Base-by-base conservation (phyloP, 2,329 filamentous ascomycete genomes). In the Verticillium klebahnii region DNA sequence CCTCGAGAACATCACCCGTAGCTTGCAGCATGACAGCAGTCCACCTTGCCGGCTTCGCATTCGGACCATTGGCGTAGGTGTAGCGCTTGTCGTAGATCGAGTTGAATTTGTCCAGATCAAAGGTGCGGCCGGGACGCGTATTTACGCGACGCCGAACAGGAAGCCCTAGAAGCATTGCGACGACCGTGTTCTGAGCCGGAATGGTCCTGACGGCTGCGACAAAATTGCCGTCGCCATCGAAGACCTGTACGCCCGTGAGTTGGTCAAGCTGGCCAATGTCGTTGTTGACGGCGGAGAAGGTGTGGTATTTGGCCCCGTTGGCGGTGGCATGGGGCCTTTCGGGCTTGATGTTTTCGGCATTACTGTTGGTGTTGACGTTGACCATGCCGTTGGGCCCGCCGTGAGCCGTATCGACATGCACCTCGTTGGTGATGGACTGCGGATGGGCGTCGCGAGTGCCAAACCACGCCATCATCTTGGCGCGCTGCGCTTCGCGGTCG, bases 1-100 rank as follows among this genome's bases (percentile, higher is more conserved):
- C 78, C 23, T 60, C 54, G 25, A 58, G 58, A 3, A 78, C 61
- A 14, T 76, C 71, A 1, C 81, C 81, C 0, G 75, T 81, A 2
- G 81, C 81, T 63, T 84, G 80, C 36, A 83, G 80, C 74, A 81
- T 80, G 61, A 77, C 78, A 14, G 77, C 76, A 8, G 81, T 65
- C 79, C 79, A 82, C 64, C 78, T 80, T 5, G 39, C n/a, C 1
- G 39, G 58, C 31, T 56, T 37, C 45, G 45, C 45, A 52, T 25
- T 52, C 3, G 45, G 45, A 17, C 54, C 54, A 57, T 77, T 73
- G 1, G 73, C 75, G 65, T 80, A 79, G 2, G 68, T 69, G 56
- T 80, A 77, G n/a, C 69, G 71, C 7, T 75, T 73, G 14, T 77
- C 75, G 59, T 79, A 78, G 39, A 82, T 77, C 32, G 67, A 72